Base-by-base conservation (phyloP, 2,329 filamentous ascomycete species). In the Chaetomium globosum region DNA sequence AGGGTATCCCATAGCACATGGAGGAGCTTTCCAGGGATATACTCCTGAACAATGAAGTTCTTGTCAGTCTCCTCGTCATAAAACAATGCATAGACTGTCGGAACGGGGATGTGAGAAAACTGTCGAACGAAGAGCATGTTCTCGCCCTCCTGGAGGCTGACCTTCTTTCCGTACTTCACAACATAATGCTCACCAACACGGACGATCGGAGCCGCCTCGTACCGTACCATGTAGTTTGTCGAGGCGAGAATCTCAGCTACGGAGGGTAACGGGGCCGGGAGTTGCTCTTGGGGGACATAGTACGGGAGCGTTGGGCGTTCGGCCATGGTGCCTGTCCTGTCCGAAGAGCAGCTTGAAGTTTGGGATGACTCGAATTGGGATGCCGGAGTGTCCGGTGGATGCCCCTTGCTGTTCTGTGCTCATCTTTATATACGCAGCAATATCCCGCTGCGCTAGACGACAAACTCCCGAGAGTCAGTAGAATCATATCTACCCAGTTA, bases 291-390 rank as follows among this genome's bases (percentile, higher is more conserved):
- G 4, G 57, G 46, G 12, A 30, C 57, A 33, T 13, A 60, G 57
- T 52, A 60, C 7, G 57, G 46, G 36, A 73, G n/a, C 0, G 53
- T 26, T 7, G 31, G 53, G 10, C 53, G 53, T 6, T 23, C n/a
- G 23, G 31, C 53, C 31, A 56, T 56, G 13, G 12, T 31, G n/a
- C 13, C 39, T 5, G 46, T 43, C 21, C 21, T 48, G 19, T 23
- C 21, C 39, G 13, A 43, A 48, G 9, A 21, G 23, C 46, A 23
- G 23, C 8, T 48, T 48, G 46, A 48, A 48, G 23, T 3, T 48
- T 48, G 46, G 23, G 23, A 43, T 16, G 5, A 4, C 39, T 43
- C 16, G 2, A n/a, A 16, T 43, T 43, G 13, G 39, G 2, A 43
- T 7, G 19, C 5, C 6, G 6, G 39, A 7, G 16, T 19, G 39